Percentiles rank a stretch among this genome's conserved stretches.
These are phyloP conservation scores for Rosa lucieae DNA, from an alignment of 306 rosid genomes.

Conservation along the genomic window DNA sequence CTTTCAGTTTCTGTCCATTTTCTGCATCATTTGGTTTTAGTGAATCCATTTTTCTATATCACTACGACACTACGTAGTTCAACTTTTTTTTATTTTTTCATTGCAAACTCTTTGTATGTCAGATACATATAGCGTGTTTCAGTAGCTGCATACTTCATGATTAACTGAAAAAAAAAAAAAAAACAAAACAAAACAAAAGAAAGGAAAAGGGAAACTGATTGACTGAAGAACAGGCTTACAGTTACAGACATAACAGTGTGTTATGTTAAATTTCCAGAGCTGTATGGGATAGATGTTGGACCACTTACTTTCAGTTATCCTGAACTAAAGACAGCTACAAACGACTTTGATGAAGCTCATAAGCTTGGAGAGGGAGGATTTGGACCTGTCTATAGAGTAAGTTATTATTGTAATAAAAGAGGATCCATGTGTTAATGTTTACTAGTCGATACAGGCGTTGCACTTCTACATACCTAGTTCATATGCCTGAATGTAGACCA, in stretches of 20 bases:
- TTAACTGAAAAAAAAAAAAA: background rate
- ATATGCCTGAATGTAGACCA: too few species aligned
- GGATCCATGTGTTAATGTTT: too few species aligned
- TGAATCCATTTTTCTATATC: background rate
- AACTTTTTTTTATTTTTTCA: too few species aligned
- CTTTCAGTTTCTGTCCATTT: background rate
- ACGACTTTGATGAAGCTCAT: constrained; percentile 51
- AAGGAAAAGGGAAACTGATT: background rate
- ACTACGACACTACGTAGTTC: background rate
- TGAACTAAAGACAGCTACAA: constrained; percentile 64
- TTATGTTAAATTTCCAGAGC: constrained; percentile 45
- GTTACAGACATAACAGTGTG: background rate
- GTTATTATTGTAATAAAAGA: too few species aligned
- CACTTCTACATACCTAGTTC: too few species aligned
- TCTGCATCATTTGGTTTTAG: background rate
- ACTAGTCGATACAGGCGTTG: too few species aligned
- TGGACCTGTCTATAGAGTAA: too few species aligned
- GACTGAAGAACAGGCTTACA: background rate
- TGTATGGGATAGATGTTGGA: constrained; percentile 59
- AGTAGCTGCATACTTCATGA: background rate
- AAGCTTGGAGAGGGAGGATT: too few species aligned
- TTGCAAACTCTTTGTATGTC: background rate
- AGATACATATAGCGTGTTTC: background rate
- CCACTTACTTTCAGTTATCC: constrained; percentile 63
- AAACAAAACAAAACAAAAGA: background rate